Conservation (phyloP, 352 stramenopile genomes). For the Elongisporangium senticosum region DNA sequence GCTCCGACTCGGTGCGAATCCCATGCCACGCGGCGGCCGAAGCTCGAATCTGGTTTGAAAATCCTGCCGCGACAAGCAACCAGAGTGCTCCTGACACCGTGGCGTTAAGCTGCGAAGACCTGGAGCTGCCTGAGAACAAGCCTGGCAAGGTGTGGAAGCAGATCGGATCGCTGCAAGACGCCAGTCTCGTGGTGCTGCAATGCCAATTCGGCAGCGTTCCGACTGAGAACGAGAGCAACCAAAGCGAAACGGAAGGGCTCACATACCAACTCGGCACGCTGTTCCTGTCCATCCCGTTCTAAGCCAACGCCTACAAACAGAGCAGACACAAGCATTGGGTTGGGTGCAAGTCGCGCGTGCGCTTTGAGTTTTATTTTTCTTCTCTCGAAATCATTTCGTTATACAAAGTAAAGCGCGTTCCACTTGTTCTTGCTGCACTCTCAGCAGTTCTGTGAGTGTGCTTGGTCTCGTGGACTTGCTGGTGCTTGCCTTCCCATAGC, state of each 20-base stretch:
- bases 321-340: too few species aligned
- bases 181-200: constrained; percentile 61
- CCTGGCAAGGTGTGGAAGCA: constrained; percentile 62
- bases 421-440: too few species aligned
- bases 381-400: too few species aligned
- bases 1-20: constrained; percentile 14
- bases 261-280: constrained; percentile 41
- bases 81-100: constrained; percentile 6
- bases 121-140: constrained; percentile 31
- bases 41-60: constrained; percentile 29
- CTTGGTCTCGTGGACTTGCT: too few species aligned
- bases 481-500: too few species aligned
- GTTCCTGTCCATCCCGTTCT: constrained; percentile 59
- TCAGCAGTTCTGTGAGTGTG: too few species aligned
- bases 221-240: constrained; percentile 15
- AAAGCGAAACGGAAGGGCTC: constrained; percentile 4
- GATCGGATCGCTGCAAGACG: constrained; percentile 61
- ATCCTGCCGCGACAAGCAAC: neutral
- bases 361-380: too few species aligned
- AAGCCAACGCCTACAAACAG: neutral
- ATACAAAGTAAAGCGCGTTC: too few species aligned
- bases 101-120: constrained; percentile 27
- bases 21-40: constrained; percentile 25
- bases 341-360: too few species aligned
- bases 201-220: constrained; percentile 44